phyloP scores from a whole-genome alignment of 2,329 filamentous ascomycete genomes.

The Nothopassalora personata region DNA sequence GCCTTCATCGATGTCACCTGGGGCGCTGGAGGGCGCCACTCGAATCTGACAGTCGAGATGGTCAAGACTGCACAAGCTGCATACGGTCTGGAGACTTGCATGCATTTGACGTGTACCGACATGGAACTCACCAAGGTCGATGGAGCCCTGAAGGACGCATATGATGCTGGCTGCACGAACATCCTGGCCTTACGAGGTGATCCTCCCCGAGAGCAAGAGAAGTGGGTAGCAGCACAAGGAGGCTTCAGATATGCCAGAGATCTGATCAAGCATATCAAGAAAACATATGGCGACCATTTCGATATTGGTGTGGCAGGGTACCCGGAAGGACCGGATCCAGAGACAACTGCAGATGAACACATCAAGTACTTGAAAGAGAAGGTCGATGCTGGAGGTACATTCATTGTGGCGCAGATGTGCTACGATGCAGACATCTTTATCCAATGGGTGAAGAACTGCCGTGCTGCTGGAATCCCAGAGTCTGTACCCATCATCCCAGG shows the following conservation, averaged over 20 bases:
- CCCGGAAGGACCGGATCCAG: slow-evolving; percentile 91
- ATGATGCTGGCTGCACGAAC: slow-evolving; percentile 94
- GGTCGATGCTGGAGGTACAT: slow-evolving; percentile 85
- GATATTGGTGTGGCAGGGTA: slow-evolving; percentile 97
- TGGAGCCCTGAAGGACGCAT: slow-evolving; percentile 77
- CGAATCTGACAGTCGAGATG: slow-evolving; percentile 94
- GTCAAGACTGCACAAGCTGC: slow-evolving; percentile 91
- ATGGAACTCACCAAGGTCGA: slow-evolving; percentile 94
- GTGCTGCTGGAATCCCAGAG: slow-evolving; percentile 67
- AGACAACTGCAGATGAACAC: slow-evolving; percentile 76
- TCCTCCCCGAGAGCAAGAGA: slow-evolving; percentile 86
- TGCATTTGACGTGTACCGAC: slow-evolving; percentile 98
- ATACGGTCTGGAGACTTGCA: slow-evolving; percentile 95
- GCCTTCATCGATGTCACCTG: slow-evolving; percentile 98
- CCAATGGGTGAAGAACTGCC: slow-evolving; percentile 80
- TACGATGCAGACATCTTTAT: slow-evolving; percentile 96
- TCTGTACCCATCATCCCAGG: slow-evolving; percentile 76
- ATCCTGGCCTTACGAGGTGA: slow-evolving; percentile 91
- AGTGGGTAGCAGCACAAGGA: slow-evolving; percentile 82
- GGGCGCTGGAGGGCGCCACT: slow-evolving; percentile 89
- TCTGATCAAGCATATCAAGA: slow-evolving; percentile 75
- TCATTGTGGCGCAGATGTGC: slow-evolving; percentile 99
- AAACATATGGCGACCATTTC: slow-evolving; percentile 80
- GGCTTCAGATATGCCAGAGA: slow-evolving; percentile 85
- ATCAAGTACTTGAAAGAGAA: slow-evolving; percentile 95